phyloP scores from a whole-genome alignment of 176 grass and related monocot species.

The Neostapfia colusana region DNA sequence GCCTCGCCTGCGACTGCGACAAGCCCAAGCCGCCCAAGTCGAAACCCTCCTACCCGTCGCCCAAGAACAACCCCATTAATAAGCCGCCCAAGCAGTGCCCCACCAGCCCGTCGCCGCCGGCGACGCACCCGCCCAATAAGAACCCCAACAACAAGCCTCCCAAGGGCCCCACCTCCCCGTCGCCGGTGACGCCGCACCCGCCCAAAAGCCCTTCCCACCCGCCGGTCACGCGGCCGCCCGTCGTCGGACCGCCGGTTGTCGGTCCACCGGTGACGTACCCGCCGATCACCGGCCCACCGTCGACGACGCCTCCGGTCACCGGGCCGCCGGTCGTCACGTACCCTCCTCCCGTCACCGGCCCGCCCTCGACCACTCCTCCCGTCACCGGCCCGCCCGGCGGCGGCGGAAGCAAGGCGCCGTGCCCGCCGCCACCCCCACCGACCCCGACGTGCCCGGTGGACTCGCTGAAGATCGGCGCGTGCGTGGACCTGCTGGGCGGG shows the following conservation, averaged over 20 bases:
- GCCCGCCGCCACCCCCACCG: slow-evolving; percentile 42
- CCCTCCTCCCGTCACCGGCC: not conserved
- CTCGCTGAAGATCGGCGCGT: slow-evolving; percentile 84
- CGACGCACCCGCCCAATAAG: slow-evolving; percentile 26
- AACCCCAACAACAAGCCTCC: slow-evolving; percentile 13
- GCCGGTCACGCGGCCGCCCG: not conserved
- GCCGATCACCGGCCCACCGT: not conserved
- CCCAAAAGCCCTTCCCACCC: slow-evolving; percentile 31
- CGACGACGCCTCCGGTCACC: slow-evolving; percentile 2
- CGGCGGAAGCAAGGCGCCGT: not conserved
- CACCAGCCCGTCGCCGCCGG: slow-evolving; percentile 16
- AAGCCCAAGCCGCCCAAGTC: slow-evolving; percentile 56
- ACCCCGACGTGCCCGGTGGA: slow-evolving; percentile 65
- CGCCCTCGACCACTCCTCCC: not conserved
- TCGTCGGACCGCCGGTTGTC: not conserved
- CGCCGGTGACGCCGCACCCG: slow-evolving; percentile 3
- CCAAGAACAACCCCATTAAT: slow-evolving; percentile 6
- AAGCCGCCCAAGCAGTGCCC: slow-evolving; percentile 15
- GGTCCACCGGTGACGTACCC: slow-evolving; percentile 10
- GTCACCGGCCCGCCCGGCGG: not conserved
- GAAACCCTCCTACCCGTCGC: slow-evolving; percentile 47
- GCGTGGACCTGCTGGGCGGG: slow-evolving; percentile 91
- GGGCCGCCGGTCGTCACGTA: slow-evolving; percentile 24
- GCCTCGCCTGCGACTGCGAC: slow-evolving; percentile 51
- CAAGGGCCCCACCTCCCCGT: slow-evolving; percentile 29